phyloP scores from a whole-genome alignment of 108 stramenopile genomes.

The Cyclotella cryptica region DNA sequence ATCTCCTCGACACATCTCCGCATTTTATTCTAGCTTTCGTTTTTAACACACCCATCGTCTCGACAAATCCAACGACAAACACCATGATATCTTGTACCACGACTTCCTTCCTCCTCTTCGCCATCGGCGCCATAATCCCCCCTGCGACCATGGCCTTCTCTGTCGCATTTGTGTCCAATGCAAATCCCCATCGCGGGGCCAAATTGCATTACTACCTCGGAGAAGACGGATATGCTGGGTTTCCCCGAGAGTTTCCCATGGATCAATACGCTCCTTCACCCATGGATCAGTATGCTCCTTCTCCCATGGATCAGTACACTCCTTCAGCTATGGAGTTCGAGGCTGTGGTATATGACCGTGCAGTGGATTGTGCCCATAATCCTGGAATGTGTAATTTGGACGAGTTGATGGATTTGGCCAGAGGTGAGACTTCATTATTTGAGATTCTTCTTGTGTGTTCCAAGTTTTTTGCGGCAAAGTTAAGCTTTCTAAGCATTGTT shows the following conservation, averaged over 20 bases:
- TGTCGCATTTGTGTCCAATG: neutral
- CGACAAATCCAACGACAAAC: neutral
- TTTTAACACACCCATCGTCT: too few relatives aligned
- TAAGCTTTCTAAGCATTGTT: too few relatives aligned
- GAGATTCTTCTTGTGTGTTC: too few relatives aligned
- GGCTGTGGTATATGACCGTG: slow-evolving; percentile 1
- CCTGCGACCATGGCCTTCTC: neutral
- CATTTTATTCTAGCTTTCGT: too few relatives aligned
- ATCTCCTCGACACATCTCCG: too few relatives aligned
- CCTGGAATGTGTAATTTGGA: slow-evolving; percentile 12
- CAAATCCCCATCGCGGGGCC: neutral
- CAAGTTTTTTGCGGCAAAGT: too few relatives aligned
- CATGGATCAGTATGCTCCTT: neutral
- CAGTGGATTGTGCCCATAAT: neutral
- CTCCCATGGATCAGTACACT: neutral
- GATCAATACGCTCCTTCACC: slow-evolving; percentile 1
- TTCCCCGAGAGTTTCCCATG: slow-evolving; percentile 2
- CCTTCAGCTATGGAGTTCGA: neutral
- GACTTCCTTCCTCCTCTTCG: neutral
- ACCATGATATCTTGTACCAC: neutral
- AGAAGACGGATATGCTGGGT: slow-evolving; percentile 2
- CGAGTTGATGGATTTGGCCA: slow-evolving; percentile 13
- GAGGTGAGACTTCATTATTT: neutral
- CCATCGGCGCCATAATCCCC: neutral
- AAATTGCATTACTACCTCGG: slow-evolving; percentile 3